phyloP scores from a whole-genome alignment of 805 yeast genomes.

The Wickerhamia fluorescens region DNA sequence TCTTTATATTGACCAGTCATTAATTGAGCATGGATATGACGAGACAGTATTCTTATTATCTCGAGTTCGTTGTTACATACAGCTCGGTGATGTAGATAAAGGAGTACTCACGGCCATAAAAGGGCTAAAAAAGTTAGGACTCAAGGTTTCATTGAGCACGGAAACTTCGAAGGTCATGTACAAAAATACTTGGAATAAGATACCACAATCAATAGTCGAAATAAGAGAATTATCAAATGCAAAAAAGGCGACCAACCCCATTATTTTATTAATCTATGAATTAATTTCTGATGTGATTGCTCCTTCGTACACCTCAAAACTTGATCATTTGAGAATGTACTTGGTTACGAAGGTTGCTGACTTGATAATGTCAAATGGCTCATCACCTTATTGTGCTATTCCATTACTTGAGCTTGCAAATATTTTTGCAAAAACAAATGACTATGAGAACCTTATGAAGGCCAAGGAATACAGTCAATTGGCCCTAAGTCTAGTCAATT shows the following conservation, averaged over 20 bases:
- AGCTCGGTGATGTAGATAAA: conserved; percentile 20
- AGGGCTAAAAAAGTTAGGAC: conserved; percentile 29
- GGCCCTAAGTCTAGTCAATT: conserved; percentile 31
- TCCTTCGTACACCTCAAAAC: conserved; percentile 22
- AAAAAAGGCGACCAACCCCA: conserved; percentile 17
- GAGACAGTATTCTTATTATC: conserved; percentile 28
- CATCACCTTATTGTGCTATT: conserved; percentile 30
- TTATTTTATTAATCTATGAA: conserved; percentile 29
- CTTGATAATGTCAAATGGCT: conserved; percentile 33
- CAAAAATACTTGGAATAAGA: conserved; percentile 14
- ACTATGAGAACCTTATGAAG: conserved; percentile 22
- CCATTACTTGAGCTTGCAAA: conserved; percentile 36
- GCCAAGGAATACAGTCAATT: conserved; percentile 37
- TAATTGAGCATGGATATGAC: conserved; percentile 23
- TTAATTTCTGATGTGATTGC: conserved; percentile 32
- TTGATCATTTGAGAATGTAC: conserved; percentile 20
- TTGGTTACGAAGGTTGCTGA: conserved; percentile 26
- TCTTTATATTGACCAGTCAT: conserved; percentile 24
- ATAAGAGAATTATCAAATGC: conserved; percentile 23
- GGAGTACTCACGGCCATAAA: conserved; percentile 28
- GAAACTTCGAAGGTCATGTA: conserved; percentile 15
- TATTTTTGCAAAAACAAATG: conserved; percentile 17
- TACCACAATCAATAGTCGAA: conserved; percentile 35
- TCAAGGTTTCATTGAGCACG: conserved; percentile 22
- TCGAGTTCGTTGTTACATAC: conserved; percentile 31